Percentiles rank a stretch among this genome's conserved stretches.
Conservation (phyloP, 2,329 filamentous ascomycete genomes). For the Stemphylium lycopersici region DNA sequence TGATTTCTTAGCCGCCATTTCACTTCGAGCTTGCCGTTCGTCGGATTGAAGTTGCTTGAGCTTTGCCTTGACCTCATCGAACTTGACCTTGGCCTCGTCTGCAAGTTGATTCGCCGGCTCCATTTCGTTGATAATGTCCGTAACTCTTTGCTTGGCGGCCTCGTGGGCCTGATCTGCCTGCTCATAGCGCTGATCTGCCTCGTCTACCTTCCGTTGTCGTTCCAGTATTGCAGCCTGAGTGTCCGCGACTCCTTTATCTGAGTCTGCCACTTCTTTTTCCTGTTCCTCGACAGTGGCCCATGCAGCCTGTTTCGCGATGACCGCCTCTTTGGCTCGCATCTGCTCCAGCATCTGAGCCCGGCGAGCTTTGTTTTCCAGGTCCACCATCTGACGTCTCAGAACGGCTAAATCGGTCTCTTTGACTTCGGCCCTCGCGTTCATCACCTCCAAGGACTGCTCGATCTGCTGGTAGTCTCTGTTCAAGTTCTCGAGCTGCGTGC, state of each 20-base stretch:
- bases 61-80: slow-evolving; percentile 60
- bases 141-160: slow-evolving; percentile 44
- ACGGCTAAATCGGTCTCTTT: slow-evolving; percentile 68
- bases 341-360: slow-evolving; percentile 69
- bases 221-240: slow-evolving; percentile 58
- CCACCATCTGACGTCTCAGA: slow-evolving; percentile 64
- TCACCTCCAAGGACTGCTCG: slow-evolving; percentile 76
- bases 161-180: slow-evolving; percentile 51
- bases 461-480: slow-evolving; percentile 90
- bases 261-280: slow-evolving; percentile 58
- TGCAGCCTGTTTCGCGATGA: slow-evolving; percentile 71
- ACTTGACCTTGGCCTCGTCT: slow-evolving; percentile 58
- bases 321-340: slow-evolving; percentile 65
- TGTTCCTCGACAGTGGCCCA: slow-evolving; percentile 86
- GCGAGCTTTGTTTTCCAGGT: slow-evolving; percentile 69
- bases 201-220: slow-evolving; percentile 53
- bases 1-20: slow-evolving; percentile 60
- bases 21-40: slow-evolving; percentile 68
- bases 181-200: slow-evolving; percentile 52
- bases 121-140: slow-evolving; percentile 45
- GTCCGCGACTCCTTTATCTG: slow-evolving; percentile 34
- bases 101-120: slow-evolving; percentile 56
- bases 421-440: slow-evolving; percentile 66
- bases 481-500: slow-evolving; percentile 89
- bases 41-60: slow-evolving; percentile 61